A percentile compares a stretch with the other conserved stretches of the same genome.
Conservation (phyloP, 1,139 yeast species). For the Debaryomyces subglobosus region DNA sequence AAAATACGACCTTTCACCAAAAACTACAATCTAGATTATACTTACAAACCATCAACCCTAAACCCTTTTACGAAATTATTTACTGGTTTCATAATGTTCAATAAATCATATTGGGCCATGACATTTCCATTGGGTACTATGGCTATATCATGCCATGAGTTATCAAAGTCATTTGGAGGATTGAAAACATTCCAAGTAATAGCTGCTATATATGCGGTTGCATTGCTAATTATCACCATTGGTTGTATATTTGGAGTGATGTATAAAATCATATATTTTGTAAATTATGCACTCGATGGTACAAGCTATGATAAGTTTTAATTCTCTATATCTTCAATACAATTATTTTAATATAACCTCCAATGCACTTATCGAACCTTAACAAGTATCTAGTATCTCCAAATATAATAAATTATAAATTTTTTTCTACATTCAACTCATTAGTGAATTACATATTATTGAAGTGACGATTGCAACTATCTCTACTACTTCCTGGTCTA, state of each 20-base stretch:
- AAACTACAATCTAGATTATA: conserved; percentile 24
- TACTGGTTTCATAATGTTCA: conserved; percentile 45
- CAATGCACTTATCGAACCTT: too few species aligned
- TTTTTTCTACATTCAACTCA: too few species aligned
- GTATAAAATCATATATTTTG: conserved; percentile 11
- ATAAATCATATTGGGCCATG: conserved; percentile 77
- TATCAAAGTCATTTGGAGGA: conserved; percentile 47
- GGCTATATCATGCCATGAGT: conserved; percentile 59
- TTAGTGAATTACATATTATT: too few species aligned
- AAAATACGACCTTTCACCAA: conserved; percentile 38
- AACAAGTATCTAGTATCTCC: too few species aligned
- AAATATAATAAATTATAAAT: too few species aligned
- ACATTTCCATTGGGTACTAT: conserved; percentile 91
- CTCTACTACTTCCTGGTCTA: too few species aligned
- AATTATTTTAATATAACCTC: neutral
- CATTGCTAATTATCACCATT: conserved; percentile 34
- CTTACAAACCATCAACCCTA: conserved; percentile 20
- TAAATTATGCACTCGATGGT: conserved; percentile 1
- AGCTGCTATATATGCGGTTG: conserved; percentile 61
- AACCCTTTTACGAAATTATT: conserved; percentile 16
- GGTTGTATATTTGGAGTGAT: conserved; percentile 35
- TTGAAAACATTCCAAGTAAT: conserved; percentile 60
- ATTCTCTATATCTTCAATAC: neutral
- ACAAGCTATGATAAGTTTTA: neutral
- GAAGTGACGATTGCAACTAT: too few species aligned